A percentile compares a stretch with the other conserved stretches of the same genome.
phyloP scores from a whole-genome alignment of 371 early-diverging fungal species.

The Mortierella sp. region DNA sequence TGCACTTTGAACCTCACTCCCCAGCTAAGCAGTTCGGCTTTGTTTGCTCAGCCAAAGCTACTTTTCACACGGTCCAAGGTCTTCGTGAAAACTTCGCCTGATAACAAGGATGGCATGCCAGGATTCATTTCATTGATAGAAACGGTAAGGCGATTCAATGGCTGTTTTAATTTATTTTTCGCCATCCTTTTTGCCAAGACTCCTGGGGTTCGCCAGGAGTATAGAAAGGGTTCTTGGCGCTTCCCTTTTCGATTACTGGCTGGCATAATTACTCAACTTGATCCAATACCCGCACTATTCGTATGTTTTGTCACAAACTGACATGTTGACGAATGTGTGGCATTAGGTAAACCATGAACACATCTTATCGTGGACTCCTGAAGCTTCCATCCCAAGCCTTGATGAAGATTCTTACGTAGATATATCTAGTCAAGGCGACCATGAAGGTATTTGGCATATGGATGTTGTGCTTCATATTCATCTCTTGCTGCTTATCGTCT shows the following conservation, averaged over 20 bases:
- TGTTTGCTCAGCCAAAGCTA: slow-evolving; percentile 28
- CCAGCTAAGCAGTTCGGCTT: slow-evolving; percentile 19
- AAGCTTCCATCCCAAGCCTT: slow-evolving; percentile 61
- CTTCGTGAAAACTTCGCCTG: slow-evolving; percentile 38
- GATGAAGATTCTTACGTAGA: slow-evolving; percentile 65
- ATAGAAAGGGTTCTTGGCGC: slow-evolving; percentile 16
- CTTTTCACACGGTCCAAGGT: slow-evolving; percentile 46
- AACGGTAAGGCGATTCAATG: slow-evolving; percentile 24
- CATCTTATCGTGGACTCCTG: slow-evolving; percentile 65
- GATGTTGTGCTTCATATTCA: neutral
- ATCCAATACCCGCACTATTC: too few species aligned
- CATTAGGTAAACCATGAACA: slow-evolving; percentile 34
- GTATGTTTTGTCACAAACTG: too few species aligned
- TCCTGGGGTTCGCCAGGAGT: neutral
- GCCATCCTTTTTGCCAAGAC: slow-evolving; percentile 8
- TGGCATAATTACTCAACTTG: neutral
- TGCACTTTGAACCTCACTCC: neutral
- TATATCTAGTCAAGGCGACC: slow-evolving; percentile 52
- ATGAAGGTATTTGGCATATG: slow-evolving; percentile 14
- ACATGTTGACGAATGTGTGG: too few species aligned
- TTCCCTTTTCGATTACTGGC: neutral
- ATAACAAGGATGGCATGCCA: slow-evolving; percentile 48
- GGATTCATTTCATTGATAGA: slow-evolving; percentile 48
- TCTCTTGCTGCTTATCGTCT: neutral
- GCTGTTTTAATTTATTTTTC: neutral